Conservation (phyloP, 2,329 filamentous ascomycete species). For the Botrytis fabae region DNA sequence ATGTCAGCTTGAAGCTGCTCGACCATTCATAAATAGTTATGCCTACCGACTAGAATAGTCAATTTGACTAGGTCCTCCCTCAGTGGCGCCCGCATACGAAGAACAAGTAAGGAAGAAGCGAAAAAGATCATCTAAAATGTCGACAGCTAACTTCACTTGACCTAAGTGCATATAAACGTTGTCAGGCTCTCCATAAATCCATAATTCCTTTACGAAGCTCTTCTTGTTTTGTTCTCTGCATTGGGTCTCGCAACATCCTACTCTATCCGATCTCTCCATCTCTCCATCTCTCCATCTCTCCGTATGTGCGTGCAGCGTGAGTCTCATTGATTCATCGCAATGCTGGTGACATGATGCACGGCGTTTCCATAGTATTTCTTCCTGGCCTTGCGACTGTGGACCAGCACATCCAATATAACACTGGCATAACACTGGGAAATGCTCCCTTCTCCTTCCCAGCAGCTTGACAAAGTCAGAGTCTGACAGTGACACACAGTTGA, state of each 20-base stretch:
- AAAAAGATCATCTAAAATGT: background rate
- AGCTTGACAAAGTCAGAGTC: background rate
- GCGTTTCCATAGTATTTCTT: constrained; percentile 3
- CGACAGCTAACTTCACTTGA: background rate
- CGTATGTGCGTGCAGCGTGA: background rate
- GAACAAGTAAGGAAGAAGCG: background rate
- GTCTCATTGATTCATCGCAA: constrained; percentile 10
- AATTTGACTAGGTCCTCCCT: background rate
- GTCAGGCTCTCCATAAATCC: constrained; percentile 11
- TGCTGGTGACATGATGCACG: constrained; percentile 8
- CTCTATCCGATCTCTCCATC: background rate
- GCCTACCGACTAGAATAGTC: background rate
- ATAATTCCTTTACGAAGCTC: background rate
- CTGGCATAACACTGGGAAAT: background rate
- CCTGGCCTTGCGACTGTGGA: background rate
- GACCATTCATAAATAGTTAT: background rate
- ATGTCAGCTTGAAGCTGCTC: background rate
- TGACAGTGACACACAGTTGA: constrained; percentile 15
- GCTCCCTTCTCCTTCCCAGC: background rate
- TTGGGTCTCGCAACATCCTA: background rate
- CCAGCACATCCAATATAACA: background rate
- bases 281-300: constrained; percentile 1
- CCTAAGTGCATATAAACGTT: constrained; percentile 15
- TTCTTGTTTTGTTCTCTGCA: background rate
- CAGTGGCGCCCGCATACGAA: background rate